These are phyloP conservation scores for Senecio squalidus DNA, from an alignment of 140 eudicot genomes.

Conservation along the genomic window DNA sequence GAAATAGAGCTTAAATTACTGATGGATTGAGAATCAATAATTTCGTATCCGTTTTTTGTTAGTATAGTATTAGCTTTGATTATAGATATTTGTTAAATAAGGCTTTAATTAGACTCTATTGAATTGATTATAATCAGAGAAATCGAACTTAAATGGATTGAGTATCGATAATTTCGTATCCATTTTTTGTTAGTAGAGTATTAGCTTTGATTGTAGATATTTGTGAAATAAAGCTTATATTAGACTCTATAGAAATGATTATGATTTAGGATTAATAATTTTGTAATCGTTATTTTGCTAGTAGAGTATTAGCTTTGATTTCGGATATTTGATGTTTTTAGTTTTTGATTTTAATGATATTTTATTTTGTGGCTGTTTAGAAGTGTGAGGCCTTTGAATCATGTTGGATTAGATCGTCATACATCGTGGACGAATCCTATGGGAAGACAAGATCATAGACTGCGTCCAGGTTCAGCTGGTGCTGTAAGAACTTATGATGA, in stretches of 20 bases:
- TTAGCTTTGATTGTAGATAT: not conserved
- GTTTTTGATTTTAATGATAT: not conserved
- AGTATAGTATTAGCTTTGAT: not conserved
- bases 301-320: not conserved
- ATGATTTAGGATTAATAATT: too few relatives aligned
- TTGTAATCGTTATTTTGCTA: too few relatives aligned
- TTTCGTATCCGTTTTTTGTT: too few relatives aligned
- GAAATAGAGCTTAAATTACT: too few relatives aligned
- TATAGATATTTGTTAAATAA: not conserved
- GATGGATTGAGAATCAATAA: too few relatives aligned
- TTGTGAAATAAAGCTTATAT: not conserved
- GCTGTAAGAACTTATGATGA: conserved; percentile 66
- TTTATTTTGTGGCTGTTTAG: conserved; percentile 29
- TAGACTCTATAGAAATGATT: too few relatives aligned
- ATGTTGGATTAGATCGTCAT: conserved; percentile 55
- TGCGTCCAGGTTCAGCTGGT: conserved; percentile 90
- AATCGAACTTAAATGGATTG: too few relatives aligned
- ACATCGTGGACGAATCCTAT: conserved; percentile 54
- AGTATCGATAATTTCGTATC: too few relatives aligned
- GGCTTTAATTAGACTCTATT: too few relatives aligned
- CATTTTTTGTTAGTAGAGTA: not conserved
- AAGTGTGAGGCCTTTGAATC: conserved; percentile 64
- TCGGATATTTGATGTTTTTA: not conserved
- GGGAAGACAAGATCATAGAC: conserved; percentile 70
- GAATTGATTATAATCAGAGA: too few relatives aligned